Evolutionary conservation across 2,329 filamentous ascomycete species (phyloP), one percentile per base, ranked within the genome.

Genomic region (Sclerotinia borealis): DNA sequence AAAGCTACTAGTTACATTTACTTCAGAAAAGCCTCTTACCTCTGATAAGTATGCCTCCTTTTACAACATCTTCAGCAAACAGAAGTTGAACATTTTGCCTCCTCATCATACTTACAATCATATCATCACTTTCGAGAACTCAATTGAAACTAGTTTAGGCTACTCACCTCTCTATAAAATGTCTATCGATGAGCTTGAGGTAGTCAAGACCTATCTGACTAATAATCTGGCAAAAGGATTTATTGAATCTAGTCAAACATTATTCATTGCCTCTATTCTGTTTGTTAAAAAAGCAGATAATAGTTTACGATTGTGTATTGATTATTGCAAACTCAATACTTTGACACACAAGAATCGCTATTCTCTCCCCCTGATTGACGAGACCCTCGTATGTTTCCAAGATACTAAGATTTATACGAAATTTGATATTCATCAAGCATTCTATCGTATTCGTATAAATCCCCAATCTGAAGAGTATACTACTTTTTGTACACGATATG

Each of bases 381-480:
- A 64, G n/a, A 51, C 34, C 1, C 29, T 66, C 1, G 45, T 29
- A 10, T 11, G 54, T 1, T 19, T 63, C 2, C 2, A 7, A 5
- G 22, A 22, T 17, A 52, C 64, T 4, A 61, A 61, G 31, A 48
- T 59, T 29, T 66, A 63, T 27, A 66, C 63, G 10, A 66, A 65
- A 36, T 22, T 66, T 5, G 59, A 66, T 37, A 48, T 66, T 29
- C 29, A 25, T 17, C 9, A 63, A 41, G 65, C 59, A 15, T 67
- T 63, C 45, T n/a, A 67, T 45, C 45, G 37, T 1, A 64, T 70
- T 9, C 50, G 65, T 17, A 67, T 71, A 11, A 51, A 45, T n/a
- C 52, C 56, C 29, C 59, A 48, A 0, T 65, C 64, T 8, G 64
- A 70, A 58, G 66, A 64, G 59, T 63, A 65, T 37, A 69, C 66